Percentiles rank a stretch among this genome's conserved stretches.
These are phyloP conservation scores for Claviceps cyperi DNA, from an alignment of 2,329 filamentous ascomycete genomes.

Conservation along the genomic window DNA sequence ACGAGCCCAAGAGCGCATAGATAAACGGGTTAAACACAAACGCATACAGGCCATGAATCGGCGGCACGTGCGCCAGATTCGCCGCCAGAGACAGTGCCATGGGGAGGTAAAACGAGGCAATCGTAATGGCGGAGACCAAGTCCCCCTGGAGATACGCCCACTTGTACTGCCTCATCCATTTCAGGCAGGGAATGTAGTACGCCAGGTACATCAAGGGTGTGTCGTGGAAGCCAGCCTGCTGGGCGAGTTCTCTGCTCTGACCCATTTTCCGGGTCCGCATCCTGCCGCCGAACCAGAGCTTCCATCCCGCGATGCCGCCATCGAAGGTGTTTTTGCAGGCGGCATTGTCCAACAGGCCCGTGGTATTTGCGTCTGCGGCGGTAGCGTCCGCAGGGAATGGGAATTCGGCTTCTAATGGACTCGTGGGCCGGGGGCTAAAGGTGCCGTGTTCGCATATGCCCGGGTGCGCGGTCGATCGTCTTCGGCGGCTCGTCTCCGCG, in stretches of 20 bases:
- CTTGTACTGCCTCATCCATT: conserved; percentile 80
- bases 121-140: conserved; percentile 75
- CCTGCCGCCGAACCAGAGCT: conserved; percentile 32
- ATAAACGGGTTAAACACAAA: conserved; percentile 88
- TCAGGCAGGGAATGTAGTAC: conserved; percentile 85
- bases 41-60: conserved; percentile 85
- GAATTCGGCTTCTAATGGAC: conserved; percentile 22
- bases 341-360: conserved; percentile 23
- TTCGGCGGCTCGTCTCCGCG: not conserved
- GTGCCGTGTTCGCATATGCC: conserved; percentile 57
- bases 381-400: conserved; percentile 17
- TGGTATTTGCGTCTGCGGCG: conserved; percentile 17
- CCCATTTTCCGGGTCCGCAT: conserved; percentile 53
- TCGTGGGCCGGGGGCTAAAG: conserved; percentile 53
- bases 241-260: conserved; percentile 56
- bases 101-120: conserved; percentile 96
- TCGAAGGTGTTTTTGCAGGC: conserved; percentile 24
- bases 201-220: conserved; percentile 70
- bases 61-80: conserved; percentile 83
- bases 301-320: conserved; percentile 25
- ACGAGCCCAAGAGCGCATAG: conserved; percentile 83
- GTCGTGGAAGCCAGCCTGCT: conserved; percentile 59
- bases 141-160: conserved; percentile 75
- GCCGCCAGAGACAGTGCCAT: conserved; percentile 90
- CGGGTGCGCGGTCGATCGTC: conserved; percentile 16